These are phyloP conservation scores for Umbelopsis sp. DNA, from an alignment of 192 early-diverging fungal genomes.

Conservation along the genomic window DNA sequence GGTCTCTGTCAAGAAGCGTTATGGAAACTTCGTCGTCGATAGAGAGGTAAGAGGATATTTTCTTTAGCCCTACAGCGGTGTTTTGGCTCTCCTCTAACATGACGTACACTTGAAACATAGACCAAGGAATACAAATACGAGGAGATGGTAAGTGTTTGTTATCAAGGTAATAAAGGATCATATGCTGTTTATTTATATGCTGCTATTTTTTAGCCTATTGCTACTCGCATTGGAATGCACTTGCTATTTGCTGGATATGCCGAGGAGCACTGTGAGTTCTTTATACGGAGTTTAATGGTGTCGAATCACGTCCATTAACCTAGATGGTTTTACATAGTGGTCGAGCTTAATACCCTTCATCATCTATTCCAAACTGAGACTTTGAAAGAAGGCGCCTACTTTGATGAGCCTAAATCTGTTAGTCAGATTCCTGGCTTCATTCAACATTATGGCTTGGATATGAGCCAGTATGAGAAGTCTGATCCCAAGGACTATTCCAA, in stretches of 20 bases:
- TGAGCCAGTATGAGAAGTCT: conserved; percentile 60
- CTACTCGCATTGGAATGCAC: conserved; percentile 57
- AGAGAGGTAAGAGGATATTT: conserved; percentile 34
- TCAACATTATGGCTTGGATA: conserved; percentile 65
- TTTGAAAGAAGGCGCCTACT: conserved; percentile 28
- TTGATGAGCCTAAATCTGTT: conserved; percentile 33
- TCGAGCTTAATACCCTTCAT: conserved; percentile 26
- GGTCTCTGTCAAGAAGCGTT: conserved; percentile 44
- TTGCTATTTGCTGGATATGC: conserved; percentile 47
- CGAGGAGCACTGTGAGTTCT: conserved; percentile 37
- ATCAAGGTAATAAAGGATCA: too few relatives aligned
- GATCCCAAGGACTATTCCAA: conserved; percentile 54
- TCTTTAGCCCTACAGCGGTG: background rate
- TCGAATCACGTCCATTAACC: background rate
- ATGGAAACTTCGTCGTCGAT: conserved; percentile 45
- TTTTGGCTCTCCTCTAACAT: too few relatives aligned
- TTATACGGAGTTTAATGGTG: background rate
- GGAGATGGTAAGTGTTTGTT: conserved; percentile 36
- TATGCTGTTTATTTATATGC: background rate
- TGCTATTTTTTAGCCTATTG: conserved; percentile 32
- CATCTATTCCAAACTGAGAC: conserved; percentile 36
- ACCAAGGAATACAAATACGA: conserved; percentile 48
- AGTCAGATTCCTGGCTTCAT: conserved; percentile 68
- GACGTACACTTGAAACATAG: conserved; percentile 19
- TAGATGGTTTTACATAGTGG: conserved; percentile 12